These are phyloP conservation scores for Microdochium bolleyi DNA, from an alignment of 2,329 filamentous ascomycete species.

Conservation along the genomic window DNA sequence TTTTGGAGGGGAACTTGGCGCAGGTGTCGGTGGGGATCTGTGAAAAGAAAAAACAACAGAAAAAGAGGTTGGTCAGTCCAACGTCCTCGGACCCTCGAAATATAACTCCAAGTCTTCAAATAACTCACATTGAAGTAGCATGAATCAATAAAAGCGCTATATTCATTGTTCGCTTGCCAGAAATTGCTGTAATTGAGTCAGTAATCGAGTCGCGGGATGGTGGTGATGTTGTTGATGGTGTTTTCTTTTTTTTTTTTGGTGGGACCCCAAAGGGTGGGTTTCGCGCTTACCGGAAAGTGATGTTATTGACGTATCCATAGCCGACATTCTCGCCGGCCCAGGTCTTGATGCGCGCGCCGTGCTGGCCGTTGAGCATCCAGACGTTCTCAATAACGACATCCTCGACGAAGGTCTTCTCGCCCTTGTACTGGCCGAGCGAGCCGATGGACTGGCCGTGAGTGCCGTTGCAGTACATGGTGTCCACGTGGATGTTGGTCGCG, in stretches of 20 bases:
- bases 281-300: constrained; percentile 43
- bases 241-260: background rate
- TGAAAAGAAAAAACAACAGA: background rate
- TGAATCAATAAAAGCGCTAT: constrained; percentile 49
- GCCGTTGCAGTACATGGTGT: constrained; percentile 54
- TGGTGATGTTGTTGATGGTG: no score
- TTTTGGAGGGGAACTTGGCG: constrained; percentile 42
- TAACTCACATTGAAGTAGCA: constrained; percentile 52
- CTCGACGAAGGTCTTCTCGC: constrained; percentile 45
- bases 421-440: constrained; percentile 48
- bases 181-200: constrained; percentile 42
- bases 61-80: background rate
- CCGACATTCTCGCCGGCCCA: constrained; percentile 51
- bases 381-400: constrained; percentile 53
- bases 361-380: constrained; percentile 41
- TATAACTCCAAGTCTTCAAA: background rate
- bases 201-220: no score
- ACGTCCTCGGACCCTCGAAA: no score
- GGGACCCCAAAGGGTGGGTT: no score
- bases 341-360: constrained; percentile 51
- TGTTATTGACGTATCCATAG: constrained; percentile 53
- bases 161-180: constrained; percentile 49
- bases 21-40: constrained; percentile 37
- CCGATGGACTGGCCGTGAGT: constrained; percentile 51
- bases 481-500: constrained; percentile 46